Conservation (phyloP, 139 green algal genomes). For the Chlamydomonas asymmetrica region DNA sequence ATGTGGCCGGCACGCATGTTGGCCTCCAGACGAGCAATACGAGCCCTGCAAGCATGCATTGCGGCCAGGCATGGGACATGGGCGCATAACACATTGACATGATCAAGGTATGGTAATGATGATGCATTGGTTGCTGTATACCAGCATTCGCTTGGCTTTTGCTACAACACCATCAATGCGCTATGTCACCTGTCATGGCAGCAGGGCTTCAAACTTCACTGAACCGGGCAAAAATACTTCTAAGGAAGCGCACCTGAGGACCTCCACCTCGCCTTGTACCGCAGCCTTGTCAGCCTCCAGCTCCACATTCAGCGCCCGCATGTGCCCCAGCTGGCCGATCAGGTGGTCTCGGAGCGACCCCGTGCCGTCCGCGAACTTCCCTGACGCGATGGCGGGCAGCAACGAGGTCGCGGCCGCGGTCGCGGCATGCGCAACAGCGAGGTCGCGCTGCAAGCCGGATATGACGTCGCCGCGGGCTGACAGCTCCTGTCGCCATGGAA, state of each 20-base stretch:
- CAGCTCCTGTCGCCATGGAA: constrained; percentile 12
- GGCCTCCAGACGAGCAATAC: too few species aligned
- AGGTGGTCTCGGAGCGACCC: constrained; percentile 3
- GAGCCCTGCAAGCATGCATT: too few species aligned
- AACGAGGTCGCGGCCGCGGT: neutral
- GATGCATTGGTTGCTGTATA: too few species aligned
- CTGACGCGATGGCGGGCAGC: constrained; percentile 3
- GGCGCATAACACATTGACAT: too few species aligned
- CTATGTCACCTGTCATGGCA: too few species aligned
- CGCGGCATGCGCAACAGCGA: constrained; percentile 1
- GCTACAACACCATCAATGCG: too few species aligned
- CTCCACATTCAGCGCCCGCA: constrained; percentile 19
- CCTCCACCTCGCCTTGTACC: constrained; percentile 15
- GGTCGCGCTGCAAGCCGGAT: constrained; percentile 1
- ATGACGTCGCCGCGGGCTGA: constrained; percentile 7
- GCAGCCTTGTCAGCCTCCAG: neutral
- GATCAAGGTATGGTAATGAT: too few species aligned
- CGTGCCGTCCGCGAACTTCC: constrained; percentile 11
- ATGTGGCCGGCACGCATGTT: too few species aligned
- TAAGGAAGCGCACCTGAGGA: constrained; percentile 17
- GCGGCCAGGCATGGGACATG: too few species aligned
- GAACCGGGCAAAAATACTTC: too few species aligned
- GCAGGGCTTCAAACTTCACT: too few species aligned
- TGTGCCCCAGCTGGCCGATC: constrained; percentile 15
- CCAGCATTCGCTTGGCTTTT: too few species aligned